Evolutionary conservation across 1,284 basidiomycete species (phyloP), one percentile per base, ranked within the genome.

Genomic region (Schizophyllum amplum): DNA sequence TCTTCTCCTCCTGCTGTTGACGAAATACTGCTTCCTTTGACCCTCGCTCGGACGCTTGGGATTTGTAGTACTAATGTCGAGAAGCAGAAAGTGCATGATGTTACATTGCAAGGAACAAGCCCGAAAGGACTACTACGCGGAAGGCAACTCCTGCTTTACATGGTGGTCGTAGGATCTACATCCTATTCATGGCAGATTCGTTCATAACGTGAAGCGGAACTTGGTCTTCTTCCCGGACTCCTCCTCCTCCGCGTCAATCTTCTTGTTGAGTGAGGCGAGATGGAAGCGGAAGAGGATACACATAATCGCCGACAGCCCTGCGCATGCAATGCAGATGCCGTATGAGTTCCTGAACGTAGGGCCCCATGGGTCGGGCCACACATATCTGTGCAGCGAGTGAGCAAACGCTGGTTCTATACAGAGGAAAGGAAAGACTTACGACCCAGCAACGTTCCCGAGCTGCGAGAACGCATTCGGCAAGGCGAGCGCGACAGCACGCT

Each of bases 381-480:
- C 61, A 56, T 72, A 70, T 17, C 69, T 71, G 56, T 23, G 2
- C 11, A 17, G 33, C 17, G 54, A 24, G 46, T 27, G 11, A 52
- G 22, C 7, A 17, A 42, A 9, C 17, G 33, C 33, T 33, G 27
- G 42, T 11, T 55, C 42, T 52, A 27, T 49, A 47, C 52, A 20
- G 47, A 20, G 6, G 26, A 25, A 52, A 52, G 54, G 26, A 53
- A 22, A 21, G 53, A 81, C 83, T 69, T 68, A 87, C 73, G 86
- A 86, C 61, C 87, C 84, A 46, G 80, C 72, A 56, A 87, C 71
- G 65, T 89, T 88, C 4, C 86, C 86, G 21, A 87, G 70, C 63
- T 85, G 83, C 49, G 81, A 80, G 68, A 86, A 86, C n/a, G 79
- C 81, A 64, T 87, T 87, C 64, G 85, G 80, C 59, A 85, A 72